Percentiles rank a stretch among this genome's conserved stretches.
These are phyloP conservation scores for Inga leiocalycina DNA, from an alignment of 306 rosid species.

Conservation along the genomic window DNA sequence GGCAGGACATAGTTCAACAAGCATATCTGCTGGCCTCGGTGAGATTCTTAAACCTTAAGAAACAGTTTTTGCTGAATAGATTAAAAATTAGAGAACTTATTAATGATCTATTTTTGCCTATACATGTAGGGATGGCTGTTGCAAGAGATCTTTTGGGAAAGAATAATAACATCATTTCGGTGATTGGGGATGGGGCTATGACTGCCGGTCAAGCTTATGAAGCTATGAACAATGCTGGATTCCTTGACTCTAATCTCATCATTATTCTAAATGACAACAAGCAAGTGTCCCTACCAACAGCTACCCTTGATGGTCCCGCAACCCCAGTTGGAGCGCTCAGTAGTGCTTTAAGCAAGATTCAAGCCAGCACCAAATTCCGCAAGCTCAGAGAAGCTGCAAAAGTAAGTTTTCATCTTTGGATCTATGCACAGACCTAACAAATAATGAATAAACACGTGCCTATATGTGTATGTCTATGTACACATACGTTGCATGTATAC, in stretches of 20 bases:
- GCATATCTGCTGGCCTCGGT: conserved; percentile 91
- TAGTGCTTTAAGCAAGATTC: conserved; percentile 61
- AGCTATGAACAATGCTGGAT: conserved; percentile 85
- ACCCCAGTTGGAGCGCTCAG: conserved; percentile 80
- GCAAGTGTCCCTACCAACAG: conserved; percentile 83
- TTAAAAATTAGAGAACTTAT: not conserved
- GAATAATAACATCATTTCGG: conserved; percentile 60
- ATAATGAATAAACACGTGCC: not conserved
- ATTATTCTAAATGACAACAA: conserved; percentile 70
- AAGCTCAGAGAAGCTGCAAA: conserved; percentile 71
- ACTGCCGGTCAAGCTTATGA: conserved; percentile 88
- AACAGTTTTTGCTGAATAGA: not conserved
- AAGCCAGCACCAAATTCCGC: conserved; percentile 68
- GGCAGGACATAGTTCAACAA: conserved; percentile 77
- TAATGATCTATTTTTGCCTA: not conserved
- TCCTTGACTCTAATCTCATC: conserved; percentile 64
- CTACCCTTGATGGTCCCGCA: conserved; percentile 86
- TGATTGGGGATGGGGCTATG: conserved; percentile 86
- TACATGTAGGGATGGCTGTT: conserved; percentile 71
- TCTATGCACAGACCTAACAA: not conserved
- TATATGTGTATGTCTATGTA: not conserved
- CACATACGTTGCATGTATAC: not conserved
- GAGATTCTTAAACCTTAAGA: not conserved
- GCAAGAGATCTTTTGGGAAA: conserved; percentile 76
- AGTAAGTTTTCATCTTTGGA: not conserved